Evolutionary conservation across 352 stramenopile species (phyloP), one percentile per base, ranked within the genome.

Genomic region (Elongisporangium prolatum): DNA sequence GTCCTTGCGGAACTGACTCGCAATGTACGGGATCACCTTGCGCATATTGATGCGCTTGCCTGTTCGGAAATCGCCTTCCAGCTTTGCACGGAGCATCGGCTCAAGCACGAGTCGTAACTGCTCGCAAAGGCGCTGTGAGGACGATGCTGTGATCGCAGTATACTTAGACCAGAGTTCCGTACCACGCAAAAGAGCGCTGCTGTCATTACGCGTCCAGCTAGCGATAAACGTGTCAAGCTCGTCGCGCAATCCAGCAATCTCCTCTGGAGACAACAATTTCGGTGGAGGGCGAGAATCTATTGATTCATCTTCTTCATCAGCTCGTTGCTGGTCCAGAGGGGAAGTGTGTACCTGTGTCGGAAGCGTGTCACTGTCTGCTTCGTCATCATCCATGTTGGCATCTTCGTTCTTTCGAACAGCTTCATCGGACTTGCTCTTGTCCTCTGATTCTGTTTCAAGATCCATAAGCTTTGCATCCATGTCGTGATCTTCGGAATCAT

Each of bases 11-110:
- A 99, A 99, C 61, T 98, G 95, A 66, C 87, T 98, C n/a, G 98
- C 98, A 64, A 99, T 99, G 80, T 99, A 99, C 24, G 96, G 89
- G 76, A 99, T 99, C 54, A 99, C 97, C 60, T 98, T 98, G 60
- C 98, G 97, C 97, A 99, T 99, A 70, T 99, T 99, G 63, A 99
- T 99, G 56, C 97, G 83, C 74, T 99, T 99, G 37, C 98, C 98
- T 10, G 97, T 99, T 4, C 97, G 86, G 72, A 99, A 99, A 67
- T 99, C 97, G 11, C 98, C 98, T 67, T 97, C 88, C 14, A 99
- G 75, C 73, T 98, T 98, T 18, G 94, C 97, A 20, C 96, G 95
- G 55, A 99, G 83, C 70, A 98, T 97, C 3, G 98, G 97, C 69
- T 99, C 97, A 64, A 99, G 89, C 5, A 99, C 93, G 50, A 99